A percentile compares a stretch with the other conserved stretches of the same genome.
Evolutionary conservation across 768 basidiomycete genomes (phyloP).

Genomic region (Pisolithus orientalis): DNA sequence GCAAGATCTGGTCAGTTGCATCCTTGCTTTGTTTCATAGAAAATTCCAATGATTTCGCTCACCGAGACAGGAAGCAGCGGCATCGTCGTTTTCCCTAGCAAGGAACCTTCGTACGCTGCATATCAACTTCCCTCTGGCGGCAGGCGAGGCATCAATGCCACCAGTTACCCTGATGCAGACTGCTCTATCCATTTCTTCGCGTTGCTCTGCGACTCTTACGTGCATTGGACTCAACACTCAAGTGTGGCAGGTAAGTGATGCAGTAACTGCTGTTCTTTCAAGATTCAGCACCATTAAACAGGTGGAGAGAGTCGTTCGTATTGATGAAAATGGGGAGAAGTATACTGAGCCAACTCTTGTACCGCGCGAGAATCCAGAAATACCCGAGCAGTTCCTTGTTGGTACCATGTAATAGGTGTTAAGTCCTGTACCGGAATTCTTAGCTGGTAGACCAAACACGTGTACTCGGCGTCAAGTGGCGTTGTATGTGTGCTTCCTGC

Average conservation of each 20-base stretch:
- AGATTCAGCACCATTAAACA: constrained; percentile 16
- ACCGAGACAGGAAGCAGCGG: constrained; percentile 11
- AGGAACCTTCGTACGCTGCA: constrained; percentile 50
- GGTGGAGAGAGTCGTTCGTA: constrained; percentile 39
- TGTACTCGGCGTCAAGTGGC: constrained; percentile 18
- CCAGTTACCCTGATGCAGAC: constrained; percentile 22
- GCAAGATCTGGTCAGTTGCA: constrained; percentile 35
- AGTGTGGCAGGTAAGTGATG: constrained; percentile 57
- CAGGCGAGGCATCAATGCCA: constrained; percentile 13
- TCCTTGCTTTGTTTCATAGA: not conserved
- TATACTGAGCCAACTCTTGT: constrained; percentile 33
- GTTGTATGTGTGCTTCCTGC: not conserved
- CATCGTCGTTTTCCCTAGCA: constrained; percentile 36
- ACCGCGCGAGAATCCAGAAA: constrained; percentile 56
- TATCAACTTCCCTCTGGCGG: constrained; percentile 41
- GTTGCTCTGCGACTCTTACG: constrained; percentile 45
- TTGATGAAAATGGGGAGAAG: constrained; percentile 35
- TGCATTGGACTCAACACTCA: constrained; percentile 64
- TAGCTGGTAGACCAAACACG: constrained; percentile 22
- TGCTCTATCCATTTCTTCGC: constrained; percentile 39
- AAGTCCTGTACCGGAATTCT: not conserved
- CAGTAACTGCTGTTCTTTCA: not conserved
- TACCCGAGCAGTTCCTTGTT: constrained; percentile 71
- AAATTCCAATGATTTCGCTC: not conserved
- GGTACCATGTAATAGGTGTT: not conserved